phyloP scores from a whole-genome alignment of 164 flowering plant genomes.

The Annona squamosa region DNA sequence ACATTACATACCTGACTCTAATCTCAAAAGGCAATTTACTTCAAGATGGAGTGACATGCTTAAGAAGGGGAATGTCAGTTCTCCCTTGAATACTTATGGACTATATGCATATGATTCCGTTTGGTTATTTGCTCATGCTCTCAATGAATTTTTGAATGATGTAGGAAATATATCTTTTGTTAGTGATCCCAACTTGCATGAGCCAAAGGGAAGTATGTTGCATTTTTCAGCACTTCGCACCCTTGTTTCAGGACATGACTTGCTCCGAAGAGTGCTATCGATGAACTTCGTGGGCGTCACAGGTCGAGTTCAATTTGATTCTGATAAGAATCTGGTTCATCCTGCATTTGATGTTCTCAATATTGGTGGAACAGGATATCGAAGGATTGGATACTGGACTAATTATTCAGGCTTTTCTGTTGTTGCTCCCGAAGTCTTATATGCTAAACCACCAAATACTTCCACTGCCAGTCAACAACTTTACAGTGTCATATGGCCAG shows the following conservation, averaged over 20 bases:
- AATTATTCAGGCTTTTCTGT: constrained; percentile 70
- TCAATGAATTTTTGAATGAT: constrained; percentile 45
- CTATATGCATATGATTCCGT: constrained; percentile 88
- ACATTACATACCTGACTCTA: constrained; percentile 63
- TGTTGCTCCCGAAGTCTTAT: constrained; percentile 58
- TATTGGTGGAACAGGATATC: constrained; percentile 46
- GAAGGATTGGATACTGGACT: constrained; percentile 79
- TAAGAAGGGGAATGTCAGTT: constrained; percentile 17
- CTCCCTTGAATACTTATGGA: constrained; percentile 53
- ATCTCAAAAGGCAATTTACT: constrained; percentile 33
- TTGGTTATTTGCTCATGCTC: constrained; percentile 75
- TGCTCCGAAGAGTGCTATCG: constrained; percentile 35
- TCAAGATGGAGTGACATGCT: constrained; percentile 46
- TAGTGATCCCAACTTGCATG: constrained; percentile 39
- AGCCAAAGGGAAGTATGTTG: constrained; percentile 35
- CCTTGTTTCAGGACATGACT: constrained; percentile 50
- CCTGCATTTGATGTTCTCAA: constrained; percentile 74
- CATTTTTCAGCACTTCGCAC: constrained; percentile 38
- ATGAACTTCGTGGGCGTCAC: constrained; percentile 61
- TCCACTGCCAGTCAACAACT: constrained; percentile 52
- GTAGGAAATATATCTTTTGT: constrained; percentile 57
- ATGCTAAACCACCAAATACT: constrained; percentile 42
- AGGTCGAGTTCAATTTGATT: constrained; percentile 57
- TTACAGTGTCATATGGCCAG: constrained; percentile 74
- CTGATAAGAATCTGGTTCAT: constrained; percentile 42